Evolutionary conservation across 1,284 basidiomycete genomes (phyloP).

Genomic region (Fistulinella staudtii): DNA sequence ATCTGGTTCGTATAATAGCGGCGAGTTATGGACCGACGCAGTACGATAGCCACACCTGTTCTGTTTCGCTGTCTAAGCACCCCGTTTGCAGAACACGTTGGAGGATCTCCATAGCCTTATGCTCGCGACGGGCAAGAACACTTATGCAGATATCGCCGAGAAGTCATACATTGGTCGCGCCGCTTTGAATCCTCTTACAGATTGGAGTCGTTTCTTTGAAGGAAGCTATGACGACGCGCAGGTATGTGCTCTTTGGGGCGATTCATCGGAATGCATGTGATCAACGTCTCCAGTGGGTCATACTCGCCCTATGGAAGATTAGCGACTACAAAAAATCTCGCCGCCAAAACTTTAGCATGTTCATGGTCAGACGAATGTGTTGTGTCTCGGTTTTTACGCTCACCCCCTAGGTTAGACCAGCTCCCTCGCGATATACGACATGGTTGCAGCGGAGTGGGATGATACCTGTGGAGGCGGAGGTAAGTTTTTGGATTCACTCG

Average conservation of each 20-base stretch:
- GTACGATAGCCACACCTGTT: conserved; percentile 9
- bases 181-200: conserved; percentile 36
- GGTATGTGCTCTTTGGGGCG: conserved; percentile 25
- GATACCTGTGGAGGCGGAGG: conserved; percentile 27
- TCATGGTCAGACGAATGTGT: conserved; percentile 32
- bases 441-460: conserved; percentile 49
- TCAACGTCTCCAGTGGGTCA: conserved; percentile 45
- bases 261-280: background rate
- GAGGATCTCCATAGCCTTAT: conserved; percentile 56
- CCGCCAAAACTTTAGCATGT: conserved; percentile 34
- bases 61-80: background rate
- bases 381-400: background rate
- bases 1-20: conserved; percentile 40
- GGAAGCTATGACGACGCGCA: conserved; percentile 52
- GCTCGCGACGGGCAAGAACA: conserved; percentile 38
- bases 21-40: conserved; percentile 50
- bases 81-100: conserved; percentile 41
- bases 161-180: conserved; percentile 41
- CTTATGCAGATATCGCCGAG: conserved; percentile 39
- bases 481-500: background rate
- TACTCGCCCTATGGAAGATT: conserved; percentile 51
- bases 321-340: conserved; percentile 45
- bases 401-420: conserved; percentile 31
- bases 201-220: conserved; percentile 41
- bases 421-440: conserved; percentile 45